Conservation (phyloP, 2,329 filamentous ascomycete species). For the Fonsecaea pugnacius region DNA sequence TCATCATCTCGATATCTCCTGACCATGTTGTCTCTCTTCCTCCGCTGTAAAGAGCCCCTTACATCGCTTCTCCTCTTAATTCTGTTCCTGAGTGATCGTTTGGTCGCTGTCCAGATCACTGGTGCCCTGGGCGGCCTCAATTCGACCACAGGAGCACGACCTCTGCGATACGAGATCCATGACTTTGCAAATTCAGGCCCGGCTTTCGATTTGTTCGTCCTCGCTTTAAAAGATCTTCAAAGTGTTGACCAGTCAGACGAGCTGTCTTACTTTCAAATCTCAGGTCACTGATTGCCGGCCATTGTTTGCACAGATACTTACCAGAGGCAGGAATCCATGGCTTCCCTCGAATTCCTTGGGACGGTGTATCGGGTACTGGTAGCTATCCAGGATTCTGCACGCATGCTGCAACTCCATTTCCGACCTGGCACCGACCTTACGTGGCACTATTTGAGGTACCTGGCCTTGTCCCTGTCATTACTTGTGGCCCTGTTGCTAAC, state of each 20-base stretch:
- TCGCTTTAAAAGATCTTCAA: conserved; percentile 75
- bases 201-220: conserved; percentile 75
- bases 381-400: conserved; percentile 71
- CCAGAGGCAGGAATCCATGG: conserved; percentile 76
- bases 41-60: conserved; percentile 4
- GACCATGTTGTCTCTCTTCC: conserved; percentile 18
- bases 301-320: conserved; percentile 16
- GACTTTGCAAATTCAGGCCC: conserved; percentile 64
- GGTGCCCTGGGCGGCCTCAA: conserved; percentile 41
- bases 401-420: conserved; percentile 75
- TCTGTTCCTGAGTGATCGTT: conserved; percentile 9
- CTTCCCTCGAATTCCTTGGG: conserved; percentile 67
- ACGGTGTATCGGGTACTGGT: conserved; percentile 52
- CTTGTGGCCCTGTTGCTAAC: not conserved
- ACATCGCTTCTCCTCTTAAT: conserved; percentile 9
- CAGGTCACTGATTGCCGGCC: conserved; percentile 58
- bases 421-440: conserved; percentile 83
- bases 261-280: conserved; percentile 77
- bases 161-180: conserved; percentile 68
- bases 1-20: not conserved
- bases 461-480: conserved; percentile 15
- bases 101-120: conserved; percentile 37
- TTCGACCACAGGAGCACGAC: conserved; percentile 39
- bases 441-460: conserved; percentile 64
- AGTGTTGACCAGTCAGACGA: conserved; percentile 65